phyloP scores from a whole-genome alignment of 108 stramenopile species.

The Pseudonitzschia multiseries region DNA sequence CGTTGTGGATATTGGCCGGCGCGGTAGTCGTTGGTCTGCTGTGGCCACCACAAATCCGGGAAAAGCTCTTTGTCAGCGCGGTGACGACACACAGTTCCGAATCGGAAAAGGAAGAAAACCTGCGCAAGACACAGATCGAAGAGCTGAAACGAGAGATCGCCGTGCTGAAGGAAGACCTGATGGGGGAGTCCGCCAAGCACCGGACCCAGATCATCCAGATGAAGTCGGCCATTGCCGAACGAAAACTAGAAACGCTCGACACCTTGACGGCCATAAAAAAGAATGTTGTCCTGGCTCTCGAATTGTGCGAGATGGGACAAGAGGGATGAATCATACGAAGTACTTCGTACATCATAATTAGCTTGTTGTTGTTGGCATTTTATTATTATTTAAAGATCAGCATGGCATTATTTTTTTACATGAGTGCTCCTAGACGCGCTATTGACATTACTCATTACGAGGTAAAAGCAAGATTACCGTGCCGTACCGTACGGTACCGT shows the following conservation, averaged over 20 bases:
- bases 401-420: too few species aligned
- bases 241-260: slow-evolving; percentile 53
- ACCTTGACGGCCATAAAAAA: slow-evolving; percentile 69
- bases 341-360: too few species aligned
- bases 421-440: too few species aligned
- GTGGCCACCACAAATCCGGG: slow-evolving; percentile 83
- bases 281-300: slow-evolving; percentile 29
- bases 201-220: slow-evolving; percentile 53
- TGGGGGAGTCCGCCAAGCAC: slow-evolving; percentile 42
- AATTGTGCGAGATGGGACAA: slow-evolving; percentile 1
- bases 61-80: slow-evolving; percentile 44
- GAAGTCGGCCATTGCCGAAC: slow-evolving; percentile 46
- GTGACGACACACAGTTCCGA: slow-evolving; percentile 49
- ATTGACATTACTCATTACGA: too few species aligned
- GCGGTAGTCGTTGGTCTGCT: slow-evolving; percentile 65
- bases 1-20: slow-evolving; percentile 69
- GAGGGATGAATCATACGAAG: not conserved
- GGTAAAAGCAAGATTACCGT: too few species aligned
- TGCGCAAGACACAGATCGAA: slow-evolving; percentile 49
- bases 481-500: too few species aligned
- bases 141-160: slow-evolving; percentile 31
- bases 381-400: too few species aligned
- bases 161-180: slow-evolving; percentile 28
- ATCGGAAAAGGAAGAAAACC: slow-evolving; percentile 47
- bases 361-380: too few species aligned